Evolutionary conservation across 75 land plant genomes (phyloP).

Genomic region (Pseudotsuga menziesii): DNA sequence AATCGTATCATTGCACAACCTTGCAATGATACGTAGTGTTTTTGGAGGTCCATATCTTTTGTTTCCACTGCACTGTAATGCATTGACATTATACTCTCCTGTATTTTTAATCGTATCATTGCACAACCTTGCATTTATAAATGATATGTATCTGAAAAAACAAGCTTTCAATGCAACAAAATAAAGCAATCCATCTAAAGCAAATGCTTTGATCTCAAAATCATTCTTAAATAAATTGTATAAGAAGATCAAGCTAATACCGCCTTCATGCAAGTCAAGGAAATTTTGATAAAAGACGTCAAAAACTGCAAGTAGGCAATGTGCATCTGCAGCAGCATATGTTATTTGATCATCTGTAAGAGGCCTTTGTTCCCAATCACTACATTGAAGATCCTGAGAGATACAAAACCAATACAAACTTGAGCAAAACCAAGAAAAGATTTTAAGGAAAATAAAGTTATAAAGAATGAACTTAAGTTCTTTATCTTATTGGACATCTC

Average conservation of each 20-base stretch:
- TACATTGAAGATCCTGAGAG: slow-evolving; percentile 88
- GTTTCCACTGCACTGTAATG: background rate
- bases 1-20: background rate
- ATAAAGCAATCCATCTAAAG: background rate
- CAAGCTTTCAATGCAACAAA: background rate
- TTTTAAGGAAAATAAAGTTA: background rate
- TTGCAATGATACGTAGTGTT: background rate
- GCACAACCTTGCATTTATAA: background rate
- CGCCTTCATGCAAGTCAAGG: background rate
- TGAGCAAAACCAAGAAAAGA: background rate
- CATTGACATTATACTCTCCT: background rate
- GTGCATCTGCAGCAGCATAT: slow-evolving; percentile 97
- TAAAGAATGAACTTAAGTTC: background rate
- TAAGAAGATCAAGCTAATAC: background rate
- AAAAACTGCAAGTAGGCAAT: slow-evolving; percentile 80
- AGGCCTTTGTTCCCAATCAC: slow-evolving; percentile 96
- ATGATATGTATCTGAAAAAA: background rate
- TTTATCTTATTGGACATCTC: background rate
- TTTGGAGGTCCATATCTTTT: background rate
- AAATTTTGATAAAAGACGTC: slow-evolving; percentile 30
- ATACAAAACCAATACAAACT: background rate
- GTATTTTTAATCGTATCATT: too few species aligned
- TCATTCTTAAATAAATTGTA: background rate
- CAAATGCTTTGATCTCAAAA: background rate
- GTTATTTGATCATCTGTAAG: slow-evolving; percentile 70